Conservation (phyloP, 768 basidiomycete species). For the Mycena galopus region DNA sequence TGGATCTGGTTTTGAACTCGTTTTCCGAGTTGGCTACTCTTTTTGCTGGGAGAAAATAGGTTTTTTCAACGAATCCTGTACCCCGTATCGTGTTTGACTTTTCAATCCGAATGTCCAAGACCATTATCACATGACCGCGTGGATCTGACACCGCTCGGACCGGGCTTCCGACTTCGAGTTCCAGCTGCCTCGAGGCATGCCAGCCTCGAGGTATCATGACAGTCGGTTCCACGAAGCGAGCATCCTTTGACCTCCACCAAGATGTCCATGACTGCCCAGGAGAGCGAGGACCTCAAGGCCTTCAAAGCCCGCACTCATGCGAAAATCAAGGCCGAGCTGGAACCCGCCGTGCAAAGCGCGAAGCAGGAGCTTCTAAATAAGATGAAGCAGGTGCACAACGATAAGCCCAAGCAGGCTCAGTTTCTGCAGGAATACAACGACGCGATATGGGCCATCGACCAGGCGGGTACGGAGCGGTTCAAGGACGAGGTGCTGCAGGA, state of each 20-base stretch:
- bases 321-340: slow-evolving; percentile 32
- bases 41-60: not conserved
- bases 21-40: slow-evolving; percentile 60
- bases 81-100: not conserved
- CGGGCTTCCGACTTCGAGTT: not conserved
- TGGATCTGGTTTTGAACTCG: slow-evolving; percentile 68
- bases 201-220: slow-evolving; percentile 27
- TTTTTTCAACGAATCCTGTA: not conserved
- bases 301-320: slow-evolving; percentile 34
- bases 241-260: slow-evolving; percentile 1
- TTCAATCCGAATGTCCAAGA: too few species aligned
- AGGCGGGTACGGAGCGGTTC: slow-evolving; percentile 25
- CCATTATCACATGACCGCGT: slow-evolving; percentile 14
- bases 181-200: slow-evolving; percentile 23
- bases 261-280: slow-evolving; percentile 26
- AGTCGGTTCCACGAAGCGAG: slow-evolving; percentile 24
- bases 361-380: slow-evolving; percentile 31
- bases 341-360: slow-evolving; percentile 24
- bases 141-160: not conserved
- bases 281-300: slow-evolving; percentile 27
- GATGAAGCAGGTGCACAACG: slow-evolving; percentile 32
- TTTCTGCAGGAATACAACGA: slow-evolving; percentile 33
- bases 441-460: slow-evolving; percentile 24
- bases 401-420: slow-evolving; percentile 29
- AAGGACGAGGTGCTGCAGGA: slow-evolving; percentile 28